Percentiles rank a stretch among this genome's conserved stretches.
Conservation (phyloP, 2,329 filamentous ascomycete genomes). For the Venturia effusa region DNA sequence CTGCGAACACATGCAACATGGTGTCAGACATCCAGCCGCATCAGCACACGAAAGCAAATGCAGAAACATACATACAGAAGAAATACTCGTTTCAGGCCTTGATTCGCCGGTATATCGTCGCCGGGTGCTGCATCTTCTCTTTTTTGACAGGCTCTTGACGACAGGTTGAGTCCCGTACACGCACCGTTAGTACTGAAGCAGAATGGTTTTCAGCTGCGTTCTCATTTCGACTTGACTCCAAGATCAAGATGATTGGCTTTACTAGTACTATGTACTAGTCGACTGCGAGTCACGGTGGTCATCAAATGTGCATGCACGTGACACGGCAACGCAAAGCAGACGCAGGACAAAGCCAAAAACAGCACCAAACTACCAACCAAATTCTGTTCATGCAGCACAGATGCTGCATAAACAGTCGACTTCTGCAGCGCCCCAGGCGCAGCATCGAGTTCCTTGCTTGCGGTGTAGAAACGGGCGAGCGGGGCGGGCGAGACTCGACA, state of each 20-base stretch:
- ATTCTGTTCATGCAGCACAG: too few relatives aligned
- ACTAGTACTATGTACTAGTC: too few relatives aligned
- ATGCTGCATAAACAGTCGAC: background rate
- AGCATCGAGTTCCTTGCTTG: background rate
- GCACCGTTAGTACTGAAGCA: background rate
- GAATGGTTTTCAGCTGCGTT: background rate
- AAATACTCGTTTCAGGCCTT: background rate
- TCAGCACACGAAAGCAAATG: background rate
- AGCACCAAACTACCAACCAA: too few relatives aligned
- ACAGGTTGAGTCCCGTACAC: background rate
- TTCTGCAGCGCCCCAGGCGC: background rate
- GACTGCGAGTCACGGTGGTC: background rate
- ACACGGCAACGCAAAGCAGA: too few relatives aligned
- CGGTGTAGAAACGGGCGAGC: background rate
- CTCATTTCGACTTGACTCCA: background rate
- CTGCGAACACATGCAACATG: background rate
- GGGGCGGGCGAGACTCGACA: background rate
- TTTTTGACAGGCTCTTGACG: background rate
- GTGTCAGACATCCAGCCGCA: background rate
- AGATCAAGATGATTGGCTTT: background rate
- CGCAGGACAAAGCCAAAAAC: too few relatives aligned
- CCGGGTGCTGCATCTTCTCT: background rate
- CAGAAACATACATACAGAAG: background rate
- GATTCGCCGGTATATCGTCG: background rate
- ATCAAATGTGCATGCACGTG: too few relatives aligned